These are phyloP conservation scores for Ceratobasidium sp. DNA, from an alignment of 1,284 basidiomycete genomes.

Conservation along the genomic window DNA sequence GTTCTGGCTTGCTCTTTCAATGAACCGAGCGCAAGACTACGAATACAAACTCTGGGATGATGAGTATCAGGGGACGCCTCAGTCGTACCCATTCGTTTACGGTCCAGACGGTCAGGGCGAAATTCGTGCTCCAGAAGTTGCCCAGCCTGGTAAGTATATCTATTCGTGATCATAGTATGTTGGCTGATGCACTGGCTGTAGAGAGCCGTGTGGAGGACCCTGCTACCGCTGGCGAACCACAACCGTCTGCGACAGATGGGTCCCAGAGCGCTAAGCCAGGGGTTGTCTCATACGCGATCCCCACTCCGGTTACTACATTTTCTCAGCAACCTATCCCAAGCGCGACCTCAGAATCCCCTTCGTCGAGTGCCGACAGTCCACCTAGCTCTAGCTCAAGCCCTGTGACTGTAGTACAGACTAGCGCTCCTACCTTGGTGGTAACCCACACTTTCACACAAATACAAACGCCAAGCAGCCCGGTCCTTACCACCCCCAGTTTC, in stretches of 20 bases:
- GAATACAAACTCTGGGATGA: slow-evolving; percentile 14
- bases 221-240: not conserved
- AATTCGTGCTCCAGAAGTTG: not conserved
- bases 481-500: not conserved
- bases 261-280: slow-evolving; percentile 1
- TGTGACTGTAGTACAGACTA: not conserved
- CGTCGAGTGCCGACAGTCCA: not conserved
- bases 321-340: not conserved
- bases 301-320: not conserved
- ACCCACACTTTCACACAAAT: not conserved
- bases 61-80: not conserved
- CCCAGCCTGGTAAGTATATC: slow-evolving; percentile 13
- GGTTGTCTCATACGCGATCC: slow-evolving; percentile 35
- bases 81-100: slow-evolving; percentile 17
- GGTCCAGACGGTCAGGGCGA: slow-evolving; percentile 23
- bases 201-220: not conserved
- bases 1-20: not conserved
- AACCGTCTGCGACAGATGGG: not conserved
- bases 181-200: not conserved
- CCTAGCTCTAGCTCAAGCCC: not conserved
- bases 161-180: not conserved
- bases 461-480: not conserved
- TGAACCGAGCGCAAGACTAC: slow-evolving; percentile 26
- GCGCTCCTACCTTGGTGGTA: not conserved
- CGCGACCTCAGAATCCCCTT: not conserved